phyloP scores from a whole-genome alignment of 805 yeast species.

The Candida boidinii region DNA sequence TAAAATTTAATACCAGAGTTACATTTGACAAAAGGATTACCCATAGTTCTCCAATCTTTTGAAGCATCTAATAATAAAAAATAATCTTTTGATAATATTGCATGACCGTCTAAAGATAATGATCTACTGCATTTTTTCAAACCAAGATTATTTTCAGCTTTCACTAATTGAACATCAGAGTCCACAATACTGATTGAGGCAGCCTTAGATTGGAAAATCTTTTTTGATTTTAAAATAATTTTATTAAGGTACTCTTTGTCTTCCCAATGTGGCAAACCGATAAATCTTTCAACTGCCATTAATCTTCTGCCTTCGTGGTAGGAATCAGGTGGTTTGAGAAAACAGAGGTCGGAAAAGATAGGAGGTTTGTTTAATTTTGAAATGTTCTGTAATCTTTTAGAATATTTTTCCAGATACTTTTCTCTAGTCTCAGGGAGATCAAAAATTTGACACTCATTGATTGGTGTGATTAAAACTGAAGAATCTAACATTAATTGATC shows the following conservation, averaged over 20 bases:
- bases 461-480: no score
- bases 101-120: constrained; percentile 60
- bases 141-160: constrained; percentile 39
- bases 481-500: no score
- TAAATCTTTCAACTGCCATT: constrained; percentile 32
- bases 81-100: constrained; percentile 48
- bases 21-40: constrained; percentile 57
- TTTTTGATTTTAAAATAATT: constrained; percentile 29
- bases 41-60: constrained; percentile 60
- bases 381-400: constrained; percentile 47
- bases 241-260: constrained; percentile 29
- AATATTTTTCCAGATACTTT: constrained; percentile 49
- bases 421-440: constrained; percentile 36
- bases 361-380: constrained; percentile 49
- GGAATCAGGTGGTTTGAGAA: constrained; percentile 54
- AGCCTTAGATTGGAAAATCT: constrained; percentile 37
- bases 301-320: constrained; percentile 39
- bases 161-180: constrained; percentile 36
- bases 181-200: constrained; percentile 53
- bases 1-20: constrained; percentile 54
- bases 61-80: constrained; percentile 52
- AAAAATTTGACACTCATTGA: no score
- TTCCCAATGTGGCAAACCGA: constrained; percentile 41
- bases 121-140: constrained; percentile 43
- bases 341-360: constrained; percentile 35